Conservation (phyloP, 176 grass and related monocot genomes). For the Musa schizocarpa region DNA sequence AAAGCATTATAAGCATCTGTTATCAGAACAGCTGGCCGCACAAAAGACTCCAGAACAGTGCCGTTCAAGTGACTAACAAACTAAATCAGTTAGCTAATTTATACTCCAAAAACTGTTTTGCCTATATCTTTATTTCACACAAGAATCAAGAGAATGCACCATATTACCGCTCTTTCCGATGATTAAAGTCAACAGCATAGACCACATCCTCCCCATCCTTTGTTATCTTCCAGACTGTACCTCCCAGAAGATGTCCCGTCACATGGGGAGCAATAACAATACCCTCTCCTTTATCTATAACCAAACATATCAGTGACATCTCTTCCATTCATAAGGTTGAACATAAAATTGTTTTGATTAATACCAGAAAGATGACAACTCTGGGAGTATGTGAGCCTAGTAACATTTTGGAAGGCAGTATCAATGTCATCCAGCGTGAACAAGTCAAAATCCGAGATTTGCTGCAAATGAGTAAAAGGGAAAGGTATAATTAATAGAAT, state of each 20-base stretch:
- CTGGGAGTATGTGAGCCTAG: slow-evolving; percentile 83
- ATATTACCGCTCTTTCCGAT: slow-evolving; percentile 69
- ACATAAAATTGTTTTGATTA: slow-evolving; percentile 8
- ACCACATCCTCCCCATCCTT: slow-evolving; percentile 92
- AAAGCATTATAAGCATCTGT: slow-evolving; percentile 91
- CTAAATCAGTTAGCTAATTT: slow-evolving; percentile 13
- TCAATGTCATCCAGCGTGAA: slow-evolving; percentile 92
- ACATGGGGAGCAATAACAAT: slow-evolving; percentile 94
- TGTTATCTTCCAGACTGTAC: slow-evolving; percentile 95
- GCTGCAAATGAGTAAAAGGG: slow-evolving; percentile 31
- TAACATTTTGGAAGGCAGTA: slow-evolving; percentile 70
- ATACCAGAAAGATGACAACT: slow-evolving; percentile 68
- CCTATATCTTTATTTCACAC: neutral
- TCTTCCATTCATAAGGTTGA: neutral
- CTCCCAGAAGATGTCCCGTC: slow-evolving; percentile 86
- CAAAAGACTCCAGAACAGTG: slow-evolving; percentile 73
- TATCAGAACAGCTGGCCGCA: slow-evolving; percentile 93
- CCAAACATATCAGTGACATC: slow-evolving; percentile 10
- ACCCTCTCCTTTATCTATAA: slow-evolving; percentile 85
- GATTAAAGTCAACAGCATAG: slow-evolving; percentile 93
- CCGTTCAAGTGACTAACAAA: slow-evolving; percentile 90
- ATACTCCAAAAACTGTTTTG: neutral
- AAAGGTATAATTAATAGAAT: neutral
- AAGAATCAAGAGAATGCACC: neutral
- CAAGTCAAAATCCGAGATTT: slow-evolving; percentile 81